Percentiles rank a stretch among this genome's conserved stretches.
Evolutionary conservation across 306 rosid species (phyloP).

Genomic region (Citrullus amarus): DNA sequence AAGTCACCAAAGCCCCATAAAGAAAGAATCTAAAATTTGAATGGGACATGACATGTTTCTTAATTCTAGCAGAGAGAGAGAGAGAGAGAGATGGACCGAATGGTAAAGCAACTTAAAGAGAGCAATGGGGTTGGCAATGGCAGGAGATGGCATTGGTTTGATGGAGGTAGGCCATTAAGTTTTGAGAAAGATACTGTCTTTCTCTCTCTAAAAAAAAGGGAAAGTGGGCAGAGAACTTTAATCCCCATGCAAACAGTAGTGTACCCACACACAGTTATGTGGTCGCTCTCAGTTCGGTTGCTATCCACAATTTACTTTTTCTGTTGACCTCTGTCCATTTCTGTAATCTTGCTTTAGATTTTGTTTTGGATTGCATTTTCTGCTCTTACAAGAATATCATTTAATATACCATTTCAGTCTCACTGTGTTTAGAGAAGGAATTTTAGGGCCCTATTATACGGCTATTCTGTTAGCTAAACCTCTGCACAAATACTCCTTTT

Average conservation of each 20-base stretch:
- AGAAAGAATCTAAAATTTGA: constrained; percentile 32
- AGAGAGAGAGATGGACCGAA: constrained; percentile 24
- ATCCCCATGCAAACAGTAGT: constrained; percentile 26
- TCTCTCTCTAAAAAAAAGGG: constrained; percentile 22
- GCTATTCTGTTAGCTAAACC: not conserved
- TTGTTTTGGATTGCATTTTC: constrained; percentile 15
- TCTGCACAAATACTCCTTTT: constrained; percentile 2
- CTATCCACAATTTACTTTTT: constrained; percentile 38
- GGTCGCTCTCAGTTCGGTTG: constrained; percentile 32
- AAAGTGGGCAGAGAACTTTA: constrained; percentile 27
- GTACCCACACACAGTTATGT: constrained; percentile 20
- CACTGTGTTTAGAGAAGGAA: not conserved
- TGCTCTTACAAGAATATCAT: not conserved
- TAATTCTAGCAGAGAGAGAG: constrained; percentile 17
- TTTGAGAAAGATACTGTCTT: not conserved
- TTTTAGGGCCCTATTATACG: not conserved
- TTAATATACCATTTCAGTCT: not conserved
- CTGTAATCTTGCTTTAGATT: constrained; percentile 21
- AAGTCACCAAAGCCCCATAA: constrained; percentile 5
- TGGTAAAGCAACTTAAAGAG: constrained; percentile 26
- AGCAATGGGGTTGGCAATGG: constrained; percentile 21
- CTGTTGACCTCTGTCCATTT: constrained; percentile 29
- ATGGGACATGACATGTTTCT: constrained; percentile 36
- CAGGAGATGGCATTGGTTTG: constrained; percentile 37
- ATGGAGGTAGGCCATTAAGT: constrained; percentile 25